Evolutionary conservation across 352 stramenopile species (phyloP).

Genomic region (Pythium aphanidermatum): DNA sequence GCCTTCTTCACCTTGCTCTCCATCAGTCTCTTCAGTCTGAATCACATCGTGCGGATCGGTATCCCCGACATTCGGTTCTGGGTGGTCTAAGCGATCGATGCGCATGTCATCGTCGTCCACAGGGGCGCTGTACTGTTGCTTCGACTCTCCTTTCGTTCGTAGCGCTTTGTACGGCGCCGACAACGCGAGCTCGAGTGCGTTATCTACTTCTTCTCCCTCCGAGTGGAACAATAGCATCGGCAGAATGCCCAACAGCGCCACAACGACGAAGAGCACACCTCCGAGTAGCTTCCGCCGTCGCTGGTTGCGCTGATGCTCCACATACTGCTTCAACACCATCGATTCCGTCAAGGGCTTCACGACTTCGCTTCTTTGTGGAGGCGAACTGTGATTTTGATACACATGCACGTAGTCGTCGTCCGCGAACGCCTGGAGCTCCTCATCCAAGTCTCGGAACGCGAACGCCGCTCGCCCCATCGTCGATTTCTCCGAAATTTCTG

Average conservation of each 20-base stretch:
- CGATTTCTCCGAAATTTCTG: too few relatives aligned
- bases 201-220: not conserved
- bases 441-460: slow-evolving; percentile 22
- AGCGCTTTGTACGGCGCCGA: slow-evolving; percentile 15
- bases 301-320: slow-evolving; percentile 15
- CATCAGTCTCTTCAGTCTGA: not conserved
- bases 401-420: slow-evolving; percentile 1
- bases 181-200: slow-evolving; percentile 9
- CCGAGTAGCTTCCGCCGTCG: slow-evolving; percentile 17
- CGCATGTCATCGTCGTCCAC: not conserved
- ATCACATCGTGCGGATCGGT: slow-evolving; percentile 1
- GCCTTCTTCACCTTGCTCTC: not conserved
- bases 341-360: slow-evolving; percentile 10
- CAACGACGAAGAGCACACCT: slow-evolving; percentile 9
- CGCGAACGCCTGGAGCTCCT: slow-evolving; percentile 16
- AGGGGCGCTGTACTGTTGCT: not conserved
- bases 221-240: slow-evolving; percentile 13
- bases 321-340: slow-evolving; percentile 18
- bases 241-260: slow-evolving; percentile 10
- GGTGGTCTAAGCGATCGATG: not conserved
- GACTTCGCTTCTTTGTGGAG: too few relatives aligned
- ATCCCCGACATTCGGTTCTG: slow-evolving; percentile 11
- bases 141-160: not conserved
- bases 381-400: slow-evolving; percentile 20
- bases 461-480: slow-evolving; percentile 14